Conservation (phyloP, 2,329 filamentous ascomycete genomes). For the Ophiostoma ips region DNA sequence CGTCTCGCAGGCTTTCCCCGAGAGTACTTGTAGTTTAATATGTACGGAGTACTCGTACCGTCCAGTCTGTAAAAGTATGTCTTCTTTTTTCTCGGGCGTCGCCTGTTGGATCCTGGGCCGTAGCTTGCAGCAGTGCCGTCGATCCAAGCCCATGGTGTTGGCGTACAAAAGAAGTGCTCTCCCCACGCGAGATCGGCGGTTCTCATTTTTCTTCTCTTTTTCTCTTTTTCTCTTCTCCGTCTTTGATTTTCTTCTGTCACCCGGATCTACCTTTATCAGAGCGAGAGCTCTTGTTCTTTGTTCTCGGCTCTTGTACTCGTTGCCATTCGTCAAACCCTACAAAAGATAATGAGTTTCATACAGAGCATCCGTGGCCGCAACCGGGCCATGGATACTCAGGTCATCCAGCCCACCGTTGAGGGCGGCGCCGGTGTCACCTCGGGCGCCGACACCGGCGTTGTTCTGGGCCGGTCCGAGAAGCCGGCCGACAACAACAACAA, state of each 20-base stretch:
- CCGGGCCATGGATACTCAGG: neutral
- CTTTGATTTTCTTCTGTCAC: neutral
- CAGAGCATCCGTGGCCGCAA: conserved; percentile 4
- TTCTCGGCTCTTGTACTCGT: too few species aligned
- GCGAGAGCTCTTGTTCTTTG: too few species aligned
- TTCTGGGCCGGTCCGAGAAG: neutral
- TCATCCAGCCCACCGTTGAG: neutral
- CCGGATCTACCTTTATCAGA: neutral
- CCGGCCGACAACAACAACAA: neutral
- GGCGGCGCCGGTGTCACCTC: neutral
- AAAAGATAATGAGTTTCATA: conserved; percentile 11
- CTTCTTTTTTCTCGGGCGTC: neutral
- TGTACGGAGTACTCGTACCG: neutral
- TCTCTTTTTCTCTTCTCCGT: neutral
- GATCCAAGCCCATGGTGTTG: too few species aligned
- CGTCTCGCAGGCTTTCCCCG: neutral
- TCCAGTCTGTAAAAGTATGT: neutral
- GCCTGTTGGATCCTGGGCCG: too few species aligned
- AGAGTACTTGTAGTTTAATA: neutral
- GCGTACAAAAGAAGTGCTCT: too few species aligned
- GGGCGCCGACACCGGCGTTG: neutral
- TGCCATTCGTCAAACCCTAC: too few species aligned
- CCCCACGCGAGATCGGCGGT: too few species aligned
- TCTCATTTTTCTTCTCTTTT: neutral
- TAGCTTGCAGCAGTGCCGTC: too few species aligned